These are phyloP conservation scores for Cucumis sativus DNA, from an alignment of 306 rosid genomes.

Conservation along the genomic window Cucumber_9930_V3 NC_026659.2:12397501-12398000, in stretches of 20 bases:
- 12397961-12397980: neutral
- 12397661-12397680: neutral
- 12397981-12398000: neutral
- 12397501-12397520: conserved; percentile 24
- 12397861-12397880: conserved; percentile 31
- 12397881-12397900: conserved; percentile 39
- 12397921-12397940: conserved; percentile 95
- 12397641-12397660: neutral
- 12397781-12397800: conserved; percentile 33
- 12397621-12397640: neutral
- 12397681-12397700: neutral
- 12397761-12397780: neutral
- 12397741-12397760: neutral
- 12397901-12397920: conserved; percentile 62
- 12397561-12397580: conserved; percentile 12
- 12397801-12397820: conserved; percentile 13
- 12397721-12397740: neutral
- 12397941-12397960: conserved; percentile 1
- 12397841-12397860: conserved; percentile 27
- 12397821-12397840: conserved; percentile 34
- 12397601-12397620: conserved; percentile 34
- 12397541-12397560: conserved; percentile 28
- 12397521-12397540: conserved; percentile 16
- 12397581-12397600: conserved; percentile 21
- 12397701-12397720: neutral